A percentile compares a stretch with the other conserved stretches of the same genome.
phyloP scores from a whole-genome alignment of 2,329 filamentous ascomycete species.

The Rasamsonia emersonii region DNA sequence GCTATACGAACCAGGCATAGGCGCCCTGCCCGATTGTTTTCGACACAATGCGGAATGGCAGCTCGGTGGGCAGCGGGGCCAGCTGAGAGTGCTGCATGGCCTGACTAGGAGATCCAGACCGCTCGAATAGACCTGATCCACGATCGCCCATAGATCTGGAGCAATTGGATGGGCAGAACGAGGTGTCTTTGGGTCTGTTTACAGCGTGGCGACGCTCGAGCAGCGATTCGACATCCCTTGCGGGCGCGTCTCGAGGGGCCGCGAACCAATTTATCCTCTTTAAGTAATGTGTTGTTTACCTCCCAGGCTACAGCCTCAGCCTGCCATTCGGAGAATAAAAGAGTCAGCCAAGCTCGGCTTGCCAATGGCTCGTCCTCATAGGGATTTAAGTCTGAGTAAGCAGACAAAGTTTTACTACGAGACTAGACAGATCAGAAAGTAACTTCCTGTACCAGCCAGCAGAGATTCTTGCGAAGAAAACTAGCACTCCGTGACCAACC shows the following conservation, averaged over 20 bases:
- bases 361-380: too few species aligned
- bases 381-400: too few species aligned
- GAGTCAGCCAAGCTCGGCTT: background rate
- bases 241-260: conserved; percentile 16
- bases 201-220: background rate
- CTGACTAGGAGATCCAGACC: background rate
- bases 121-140: too few species aligned
- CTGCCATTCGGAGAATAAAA: background rate
- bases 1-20: conserved; percentile 72
- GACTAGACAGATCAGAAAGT: too few species aligned
- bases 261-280: conserved; percentile 30
- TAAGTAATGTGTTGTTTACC: conserved; percentile 22
- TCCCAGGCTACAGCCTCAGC: background rate
- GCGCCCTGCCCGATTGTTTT: conserved; percentile 94
- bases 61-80: conserved; percentile 70
- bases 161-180: too few species aligned
- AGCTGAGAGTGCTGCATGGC: conserved; percentile 69
- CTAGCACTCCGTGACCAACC: too few species aligned
- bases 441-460: too few species aligned
- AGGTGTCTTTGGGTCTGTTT: background rate
- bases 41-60: conserved; percentile 91
- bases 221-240: too few species aligned
- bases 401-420: too few species aligned
- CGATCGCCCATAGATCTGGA: conserved; percentile 4
- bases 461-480: too few species aligned